Base-by-base conservation (phyloP, 768 basidiomycete species). In the Boletus rufocinnamomeus region DNA sequence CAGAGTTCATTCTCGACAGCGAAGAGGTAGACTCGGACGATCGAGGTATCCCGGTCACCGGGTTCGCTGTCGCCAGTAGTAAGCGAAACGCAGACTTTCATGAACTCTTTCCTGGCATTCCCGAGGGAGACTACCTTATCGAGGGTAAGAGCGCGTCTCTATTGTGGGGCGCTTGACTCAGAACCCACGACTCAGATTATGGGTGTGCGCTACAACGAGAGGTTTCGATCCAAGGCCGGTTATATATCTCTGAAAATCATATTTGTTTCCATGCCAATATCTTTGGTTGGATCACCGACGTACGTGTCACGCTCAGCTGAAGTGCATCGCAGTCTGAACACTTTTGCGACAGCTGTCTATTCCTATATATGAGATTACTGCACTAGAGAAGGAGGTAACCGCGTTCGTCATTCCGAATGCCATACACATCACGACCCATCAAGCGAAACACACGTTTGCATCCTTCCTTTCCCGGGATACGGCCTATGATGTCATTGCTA, bases 231-330 rank as follows among this genome's bases (percentile, higher is more conserved):
- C 97, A 98, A 80, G 97, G 97, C 6, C 82, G 97, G 13, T 72
- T 99, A 56, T 98, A 98, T 74, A 92, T 98, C 25, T 98, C 97
- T 8, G 96, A 99, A 75, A 98, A 98, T 75, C 95, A 98, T 69
- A 84, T 98, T n/a, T 98, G 94, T 76, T 99, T 98, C 79, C 93
- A 99, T 66, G 96, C 97, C 45, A 98, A 98, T 70, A 98, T 98
- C 45, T 96, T 98, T 74, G 96, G 97, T 45, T 98, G 96, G 97
- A 89, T 97, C 50, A 98, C 96, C 30, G 88, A 96, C 70, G 95
- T 96, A 73, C 73, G 95, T 79, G 0, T 37, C 14, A 32, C 48
- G 46, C 32, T 28, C 11, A 56, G 28, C 25, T 23, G 4, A 30
- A 34, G 6, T 50, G 53, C 38, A 56, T 46, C 53, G 8, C 48